Conservation (phyloP, 495 filamentous ascomycete genomes). For the Lophiostoma macrostomum region DNA sequence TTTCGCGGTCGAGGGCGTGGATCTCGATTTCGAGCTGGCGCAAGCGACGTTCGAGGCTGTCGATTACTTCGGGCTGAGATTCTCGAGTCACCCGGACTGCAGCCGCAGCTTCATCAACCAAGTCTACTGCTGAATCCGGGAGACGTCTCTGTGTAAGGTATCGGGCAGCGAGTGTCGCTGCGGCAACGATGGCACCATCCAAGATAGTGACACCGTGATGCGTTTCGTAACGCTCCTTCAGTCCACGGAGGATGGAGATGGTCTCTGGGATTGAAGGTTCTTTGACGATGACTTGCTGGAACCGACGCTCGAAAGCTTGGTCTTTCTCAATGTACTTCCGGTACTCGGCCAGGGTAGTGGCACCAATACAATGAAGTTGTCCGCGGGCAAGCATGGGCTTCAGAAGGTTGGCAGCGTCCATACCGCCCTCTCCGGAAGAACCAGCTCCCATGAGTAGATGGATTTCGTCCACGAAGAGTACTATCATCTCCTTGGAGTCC, state of each 20-base stretch:
- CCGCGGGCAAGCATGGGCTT: constrained; percentile 97
- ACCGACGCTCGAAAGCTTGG: constrained; percentile 93
- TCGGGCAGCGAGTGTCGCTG: constrained; percentile 82
- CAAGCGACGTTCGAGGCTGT: constrained; percentile 82
- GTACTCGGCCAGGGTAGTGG: constrained; percentile 91
- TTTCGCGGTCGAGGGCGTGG: constrained; percentile 86
- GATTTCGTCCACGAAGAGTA: constrained; percentile 97
- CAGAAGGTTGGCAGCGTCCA: constrained; percentile 96
- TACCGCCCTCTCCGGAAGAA: constrained; percentile 87
- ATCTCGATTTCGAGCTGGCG: constrained; percentile 96
- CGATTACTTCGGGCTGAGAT: constrained; percentile 90
- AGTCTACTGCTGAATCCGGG: constrained; percentile 92
- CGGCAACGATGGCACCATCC: constrained; percentile 86
- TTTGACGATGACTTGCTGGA: constrained; percentile 95
- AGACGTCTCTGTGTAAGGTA: constrained; percentile 88
- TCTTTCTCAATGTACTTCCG: constrained; percentile 99
- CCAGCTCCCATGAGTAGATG: constrained; percentile 98
- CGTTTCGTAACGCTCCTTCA: constrained; percentile 96
- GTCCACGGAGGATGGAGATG: constrained; percentile 90
- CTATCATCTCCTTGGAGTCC: constrained; percentile 93
- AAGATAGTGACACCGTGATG: constrained; percentile 97
- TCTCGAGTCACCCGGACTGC: constrained; percentile 92
- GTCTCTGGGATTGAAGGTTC: constrained; percentile 87
- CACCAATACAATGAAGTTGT: constrained; percentile 95
- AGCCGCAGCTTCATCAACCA: constrained; percentile 94